A percentile compares a stretch with the other conserved stretches of the same genome.
These are phyloP conservation scores for Penicillium taxi DNA, from an alignment of 495 filamentous ascomycete species.

Conservation along the genomic window DNA sequence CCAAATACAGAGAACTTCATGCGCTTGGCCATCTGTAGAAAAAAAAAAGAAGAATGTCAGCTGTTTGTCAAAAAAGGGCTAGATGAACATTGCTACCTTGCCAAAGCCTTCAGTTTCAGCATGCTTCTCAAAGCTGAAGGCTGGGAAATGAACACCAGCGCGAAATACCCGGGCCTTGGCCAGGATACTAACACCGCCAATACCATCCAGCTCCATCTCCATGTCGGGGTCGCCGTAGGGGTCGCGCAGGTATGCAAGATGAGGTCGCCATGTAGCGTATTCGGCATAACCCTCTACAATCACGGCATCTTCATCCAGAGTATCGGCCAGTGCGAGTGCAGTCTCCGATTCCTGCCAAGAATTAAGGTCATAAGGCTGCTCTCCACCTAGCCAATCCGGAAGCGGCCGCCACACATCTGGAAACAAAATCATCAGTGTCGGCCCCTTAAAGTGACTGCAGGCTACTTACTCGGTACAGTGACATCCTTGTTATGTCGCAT, in stretches of 20 bases:
- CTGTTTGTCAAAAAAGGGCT: background rate
- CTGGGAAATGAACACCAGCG: constrained; percentile 92
- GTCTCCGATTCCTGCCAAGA: constrained; percentile 99
- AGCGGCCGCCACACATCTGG: constrained; percentile 97
- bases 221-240: constrained; percentile 97
- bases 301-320: constrained; percentile 94
- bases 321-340: constrained; percentile 85
- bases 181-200: constrained; percentile 94
- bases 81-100: constrained; percentile 55
- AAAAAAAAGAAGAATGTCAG: constrained; percentile 35
- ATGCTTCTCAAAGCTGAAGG: constrained; percentile 98
- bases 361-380: constrained; percentile 98
- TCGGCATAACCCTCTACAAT: constrained; percentile 99
- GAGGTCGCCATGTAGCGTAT: constrained; percentile 97
- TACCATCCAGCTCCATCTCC: constrained; percentile 99
- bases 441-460: background rate
- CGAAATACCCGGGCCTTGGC: constrained; percentile 94
- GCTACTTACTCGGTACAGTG: constrained; percentile 90
- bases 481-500: constrained; percentile 99
- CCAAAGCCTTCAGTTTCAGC: constrained; percentile 98
- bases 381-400: constrained; percentile 97
- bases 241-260: constrained; percentile 93
- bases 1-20: constrained; percentile 97
- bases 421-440: background rate
- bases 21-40: constrained; percentile 91